Evolutionary conservation across 495 filamentous ascomycete genomes (phyloP), one percentile per base, ranked within the genome.

Genomic region (Hypoxylon subgilvum): DNA sequence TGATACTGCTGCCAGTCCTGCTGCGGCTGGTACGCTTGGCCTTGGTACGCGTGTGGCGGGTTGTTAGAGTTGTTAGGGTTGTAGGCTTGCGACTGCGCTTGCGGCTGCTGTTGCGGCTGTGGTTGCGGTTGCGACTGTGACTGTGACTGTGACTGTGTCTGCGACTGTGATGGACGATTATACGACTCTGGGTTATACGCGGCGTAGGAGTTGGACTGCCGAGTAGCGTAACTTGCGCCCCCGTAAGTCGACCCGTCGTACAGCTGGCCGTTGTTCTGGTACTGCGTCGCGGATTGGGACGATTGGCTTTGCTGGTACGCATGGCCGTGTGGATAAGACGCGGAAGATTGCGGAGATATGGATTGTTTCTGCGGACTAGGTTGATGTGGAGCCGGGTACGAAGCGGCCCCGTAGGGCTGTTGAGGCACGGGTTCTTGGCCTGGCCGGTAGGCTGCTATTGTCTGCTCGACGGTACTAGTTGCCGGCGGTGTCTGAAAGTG

Each of bases 121-220:
- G 1, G 14, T 21, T 31, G 27, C 16, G 41, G 40, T 25, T 35
- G 36, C 19, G 12, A 3, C 27, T 52, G 55, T n/a, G n/a, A n/a
- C n/a, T n/a, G n/a, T n/a, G n/a, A n/a, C n/a, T 61, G 58, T 17
- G 32, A 43, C 8, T 60, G 50, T 22, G 32, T 14, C 6, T 32
- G 45, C 3, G 1, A n/a, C 12, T 55, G 23, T n/a, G 30, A 32
- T 10, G 39, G 18, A 6, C 56, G 59, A 17, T 35, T 56, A 25
- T 58, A 54, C 16, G 61, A 28, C 10, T 44, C 32, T n/a, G 67
- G 67, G 32, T 69, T 60, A 32, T 69, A 69, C n/a, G 67, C 55
- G 3, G 56, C 28, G 31, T 47, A 69, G 1, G 55, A 22, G n/a
- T n/a, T 27, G 7, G 61, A 8, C 22, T 60, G 52, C 10, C 59